A percentile compares a stretch with the other conserved stretches of the same genome.
These are phyloP conservation scores for Phytophthora meadii DNA, from an alignment of 352 stramenopile genomes.

Conservation along the genomic window DNA sequence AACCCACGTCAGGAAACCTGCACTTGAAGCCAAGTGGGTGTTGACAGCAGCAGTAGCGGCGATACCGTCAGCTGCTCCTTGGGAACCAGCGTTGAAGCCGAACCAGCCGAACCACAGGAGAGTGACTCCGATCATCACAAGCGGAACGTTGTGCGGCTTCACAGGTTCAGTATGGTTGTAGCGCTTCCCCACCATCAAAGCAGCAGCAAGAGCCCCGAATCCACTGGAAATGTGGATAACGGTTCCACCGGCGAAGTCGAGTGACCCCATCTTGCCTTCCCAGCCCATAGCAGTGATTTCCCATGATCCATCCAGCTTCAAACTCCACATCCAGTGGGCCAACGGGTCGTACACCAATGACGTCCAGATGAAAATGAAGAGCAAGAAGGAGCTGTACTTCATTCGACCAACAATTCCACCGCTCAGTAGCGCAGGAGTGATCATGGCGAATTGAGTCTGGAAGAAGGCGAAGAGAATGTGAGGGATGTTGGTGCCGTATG, in stretches of 20 bases:
- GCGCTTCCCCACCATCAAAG: constrained; percentile 73
- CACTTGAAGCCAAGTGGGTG: constrained; percentile 69
- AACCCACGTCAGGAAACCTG: constrained; percentile 78
- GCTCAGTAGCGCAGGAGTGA: constrained; percentile 77
- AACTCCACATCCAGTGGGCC: constrained; percentile 85
- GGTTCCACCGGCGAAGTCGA: constrained; percentile 88
- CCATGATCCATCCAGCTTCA: constrained; percentile 68
- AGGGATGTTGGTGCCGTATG: constrained; percentile 70
- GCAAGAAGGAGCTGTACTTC: constrained; percentile 74
- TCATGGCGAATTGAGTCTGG: constrained; percentile 86
- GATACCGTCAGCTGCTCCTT: constrained; percentile 65
- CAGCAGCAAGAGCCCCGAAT: constrained; percentile 76
- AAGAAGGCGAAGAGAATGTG: constrained; percentile 81
- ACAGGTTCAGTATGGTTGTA: constrained; percentile 79
- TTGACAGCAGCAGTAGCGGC: constrained; percentile 76
- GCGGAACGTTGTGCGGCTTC: constrained; percentile 84
- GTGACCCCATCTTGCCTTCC: constrained; percentile 71
- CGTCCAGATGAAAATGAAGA: constrained; percentile 88
- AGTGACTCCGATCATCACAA: constrained; percentile 83
- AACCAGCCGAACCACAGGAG: constrained; percentile 91
- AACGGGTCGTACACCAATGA: constrained; percentile 87
- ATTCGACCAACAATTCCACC: constrained; percentile 87
- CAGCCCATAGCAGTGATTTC: constrained; percentile 53
- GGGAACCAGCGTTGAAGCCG: constrained; percentile 81
- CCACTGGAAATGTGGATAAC: constrained; percentile 87